These are phyloP conservation scores for Jaenimonas drosophilae DNA, from an alignment of 208 protist species.

Conservation along the genomic window DNA sequence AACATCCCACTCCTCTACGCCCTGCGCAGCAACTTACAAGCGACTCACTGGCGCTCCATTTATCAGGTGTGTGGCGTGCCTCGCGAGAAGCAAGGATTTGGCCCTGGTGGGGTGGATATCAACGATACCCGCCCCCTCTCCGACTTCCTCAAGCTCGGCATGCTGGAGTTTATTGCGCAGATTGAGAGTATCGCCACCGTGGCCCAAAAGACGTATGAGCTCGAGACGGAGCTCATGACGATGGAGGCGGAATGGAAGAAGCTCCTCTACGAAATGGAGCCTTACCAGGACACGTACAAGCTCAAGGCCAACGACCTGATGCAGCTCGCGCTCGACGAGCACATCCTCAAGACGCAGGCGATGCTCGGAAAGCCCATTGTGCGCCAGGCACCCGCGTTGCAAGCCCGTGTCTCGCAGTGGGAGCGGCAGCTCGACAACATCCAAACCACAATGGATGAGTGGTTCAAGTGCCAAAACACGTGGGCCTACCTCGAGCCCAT, in stretches of 20 bases:
- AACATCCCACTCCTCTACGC: conserved; percentile 91
- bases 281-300: conserved; percentile 90
- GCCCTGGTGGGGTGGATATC: conserved; percentile 66
- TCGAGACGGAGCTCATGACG: conserved; percentile 88
- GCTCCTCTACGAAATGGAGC: conserved; percentile 89
- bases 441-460: conserved; percentile 93
- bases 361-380: conserved; percentile 93
- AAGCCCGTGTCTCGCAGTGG: conserved; percentile 88
- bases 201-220: conserved; percentile 85
- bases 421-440: conserved; percentile 89
- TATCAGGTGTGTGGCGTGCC: conserved; percentile 77
- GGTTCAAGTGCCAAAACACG: conserved; percentile 92
- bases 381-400: conserved; percentile 77
- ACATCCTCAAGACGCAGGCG: conserved; percentile 94
- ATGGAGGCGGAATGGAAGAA: conserved; percentile 93
- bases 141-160: conserved; percentile 81
- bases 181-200: conserved; percentile 84
- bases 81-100: conserved; percentile 76
- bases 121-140: conserved; percentile 74
- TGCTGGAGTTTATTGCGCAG: conserved; percentile 68
- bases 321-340: conserved; percentile 92
- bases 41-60: conserved; percentile 91
- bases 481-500: conserved; percentile 97
- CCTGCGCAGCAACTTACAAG: conserved; percentile 90
- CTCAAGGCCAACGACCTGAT: conserved; percentile 90